Base-by-base conservation (phyloP, 768 basidiomycete genomes). In the Boletus sp. region DNA sequence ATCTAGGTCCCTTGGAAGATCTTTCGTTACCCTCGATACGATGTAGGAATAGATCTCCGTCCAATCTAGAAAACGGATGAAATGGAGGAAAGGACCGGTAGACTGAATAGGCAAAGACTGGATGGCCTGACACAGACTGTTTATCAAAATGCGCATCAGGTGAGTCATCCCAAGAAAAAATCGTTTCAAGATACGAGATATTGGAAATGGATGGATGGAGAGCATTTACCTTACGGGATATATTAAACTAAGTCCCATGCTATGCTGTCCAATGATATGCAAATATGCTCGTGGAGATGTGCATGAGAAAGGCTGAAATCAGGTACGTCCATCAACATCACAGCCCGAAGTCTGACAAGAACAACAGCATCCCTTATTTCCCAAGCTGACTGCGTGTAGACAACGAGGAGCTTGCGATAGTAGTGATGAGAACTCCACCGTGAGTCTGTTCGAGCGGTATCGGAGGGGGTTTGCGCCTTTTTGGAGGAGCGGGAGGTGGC, bases 381-480 rank as follows among this genome's bases (percentile, higher is more conserved):
- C 62, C 62, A 46, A 56, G 27, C 23, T 64, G 60, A 39, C 27
- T 44, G 51, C 49, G 49, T 23, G 59, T 40, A 41, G 71, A 63
- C 10, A 63, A 55, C 1, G 74, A 63, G n/a, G 75, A 75, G 29
- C 66, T 70, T 21, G 77, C 74, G 38, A 88, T 86, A 1, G 84
- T 75, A 7, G 83, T 83, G 33, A 88, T 83, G 34, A 80, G 81
- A 21, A 77, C 79, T 9, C 82, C 83, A 14, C 78, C 63, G 51
- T 78, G 75, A 1, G 77, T 78, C 46, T 67, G 74, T 30, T 73
- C 75, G 2, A 78, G 70, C 10, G 89, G 87, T 42, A 85, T 76
- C 15, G 88, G 84, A 33, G 89, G 88, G 1, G 88, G 83, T 60
- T 87, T 87, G 63, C 88, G 73, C 42, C 88, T 76, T 63, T 83